Percentiles rank a stretch among this genome's conserved stretches.
Conservation (phyloP, 108 stramenopile species). For the Cyclotella baltica region DNA sequence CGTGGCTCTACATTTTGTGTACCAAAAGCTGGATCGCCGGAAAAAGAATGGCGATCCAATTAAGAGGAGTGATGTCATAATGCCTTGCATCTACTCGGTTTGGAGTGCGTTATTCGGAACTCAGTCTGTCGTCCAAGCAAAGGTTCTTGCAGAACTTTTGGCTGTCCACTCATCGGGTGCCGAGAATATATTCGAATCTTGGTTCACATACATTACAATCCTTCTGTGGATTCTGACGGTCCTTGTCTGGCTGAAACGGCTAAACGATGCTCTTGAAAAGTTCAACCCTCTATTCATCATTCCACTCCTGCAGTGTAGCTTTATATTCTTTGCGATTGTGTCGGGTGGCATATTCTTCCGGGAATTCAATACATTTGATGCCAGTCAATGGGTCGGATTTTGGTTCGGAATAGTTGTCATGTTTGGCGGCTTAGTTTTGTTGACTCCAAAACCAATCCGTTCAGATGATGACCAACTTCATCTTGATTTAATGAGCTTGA, state of each 20-base stretch:
- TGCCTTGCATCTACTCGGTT: slow-evolving; percentile 65
- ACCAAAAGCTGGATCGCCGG: slow-evolving; percentile 28
- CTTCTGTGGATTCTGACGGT: slow-evolving; percentile 59
- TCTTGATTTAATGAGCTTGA: slow-evolving; percentile 29
- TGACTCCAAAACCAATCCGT: slow-evolving; percentile 48
- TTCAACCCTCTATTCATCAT: slow-evolving; percentile 85
- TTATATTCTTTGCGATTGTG: slow-evolving; percentile 75
- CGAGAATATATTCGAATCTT: slow-evolving; percentile 54
- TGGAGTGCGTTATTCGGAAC: slow-evolving; percentile 76
- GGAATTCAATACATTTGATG: slow-evolving; percentile 58
- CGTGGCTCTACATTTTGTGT: slow-evolving; percentile 39
- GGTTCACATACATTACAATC: slow-evolving; percentile 71
- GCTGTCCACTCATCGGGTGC: slow-evolving; percentile 48
- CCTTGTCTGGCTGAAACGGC: slow-evolving; percentile 65
- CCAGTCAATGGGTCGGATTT: slow-evolving; percentile 55
- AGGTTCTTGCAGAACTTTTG: slow-evolving; percentile 67
- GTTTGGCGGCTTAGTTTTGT: slow-evolving; percentile 58
- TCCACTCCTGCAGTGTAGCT: slow-evolving; percentile 74
- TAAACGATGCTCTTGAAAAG: slow-evolving; percentile 62
- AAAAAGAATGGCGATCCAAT: slow-evolving; percentile 32
- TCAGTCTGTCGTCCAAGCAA: slow-evolving; percentile 72
- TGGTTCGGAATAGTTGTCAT: slow-evolving; percentile 53
- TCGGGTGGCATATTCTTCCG: slow-evolving; percentile 77
- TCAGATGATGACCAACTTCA: slow-evolving; percentile 40
- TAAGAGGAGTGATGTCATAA: slow-evolving; percentile 44